Base-by-base conservation (phyloP, 2,329 filamentous ascomycete species). In the Sarocladium oryzae region DNA sequence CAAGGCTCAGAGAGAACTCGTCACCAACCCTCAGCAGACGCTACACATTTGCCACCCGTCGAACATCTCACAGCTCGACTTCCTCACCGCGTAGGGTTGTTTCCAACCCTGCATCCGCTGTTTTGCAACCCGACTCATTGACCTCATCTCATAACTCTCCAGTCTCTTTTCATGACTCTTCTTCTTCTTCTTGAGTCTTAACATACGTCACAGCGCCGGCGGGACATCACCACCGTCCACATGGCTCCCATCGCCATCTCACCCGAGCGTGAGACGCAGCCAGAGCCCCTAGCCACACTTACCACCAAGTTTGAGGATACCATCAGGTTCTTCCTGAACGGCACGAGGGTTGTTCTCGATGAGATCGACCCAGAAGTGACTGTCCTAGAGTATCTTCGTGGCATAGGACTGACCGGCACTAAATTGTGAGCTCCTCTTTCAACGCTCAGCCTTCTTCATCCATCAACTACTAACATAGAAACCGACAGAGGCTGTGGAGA, bases 281-380 rank as follows among this genome's bases (percentile, higher is more conserved):
- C 63, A 33, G 64, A 66, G 41, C 60, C 64, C 9, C 54, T 70
- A 52, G 65, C 65, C 13, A 56, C 62, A 38, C 69, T 96, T 49
- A 93, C 88, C 1, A 82, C 85, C 50, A 69, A 77, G 43, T 97
- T 89, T 68, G 86, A 96, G 62, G 89, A 96, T 66, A 92, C 88
- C 1, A 75, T 97, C 53, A 80, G 86, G 16, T 97, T 97, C 74
- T 97, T 90, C 66, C 81, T 99, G 49, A 99, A 99, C 66, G 93
- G 93, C 56, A 96, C 92, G 2, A 88, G 85, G 57, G 87, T 97
- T 15, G 81, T 86, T 1, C 73, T 99, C 15, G 91, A 96, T 58
- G 80, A 88, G 11, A 82, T 93, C 50, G 91, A 97, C 62, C 93
- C 93, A 0, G 92, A 97, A 65, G 77, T 91, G 45, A 99, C 93